Evolutionary conservation across 2,329 filamentous ascomycete genomes (phyloP), one percentile per base, ranked within the genome.

Genomic region (Sphaceloma murrayae): DNA sequence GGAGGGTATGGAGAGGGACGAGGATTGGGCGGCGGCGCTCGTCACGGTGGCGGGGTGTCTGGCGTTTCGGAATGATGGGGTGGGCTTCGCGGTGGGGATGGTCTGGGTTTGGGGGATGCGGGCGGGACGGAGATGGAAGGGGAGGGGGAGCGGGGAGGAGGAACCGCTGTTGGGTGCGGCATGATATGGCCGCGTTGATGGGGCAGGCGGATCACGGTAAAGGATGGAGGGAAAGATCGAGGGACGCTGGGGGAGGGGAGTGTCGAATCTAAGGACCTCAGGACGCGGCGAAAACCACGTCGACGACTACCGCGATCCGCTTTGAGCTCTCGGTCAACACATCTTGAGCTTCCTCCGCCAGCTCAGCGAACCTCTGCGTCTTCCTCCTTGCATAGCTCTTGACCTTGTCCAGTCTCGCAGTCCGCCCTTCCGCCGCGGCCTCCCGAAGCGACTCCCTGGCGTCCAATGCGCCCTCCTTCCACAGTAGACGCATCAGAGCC

Each of bases 61-160:
- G 39, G 86, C 85, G 0, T 94, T 94, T 56, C 82, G 78, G 60
- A 96, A 95, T 57, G 88, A 94, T 62, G 87, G 81, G 0, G 75
- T 94, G 4, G 89, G 89, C 0, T 94, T 95, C 55, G 48, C 83
- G 10, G 85, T 82, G 0, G 89, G 89, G 0, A 75, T 94, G 70
- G 59, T 84, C 3, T 93, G 86, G 59, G 78, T 89, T 62, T 80
- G 74, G 64, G 75, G 77, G 0, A 83, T 87, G 34, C 46, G 46
- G 40, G 2, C 51, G 3, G 13, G 36, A 6, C 16, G 38, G 18
- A 30, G 19, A 14, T 32, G 40, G 40, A 21, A n/a, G 7, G 22
- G 17, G 8, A 17, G 30, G 3, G 14, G 27, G 21, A 18, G 17
- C 7, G 30, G 11, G 13, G 30, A 44, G 29, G 22, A 21, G 16